These are phyloP conservation scores for Sporothrix brasiliensis DNA, from an alignment of 2,329 filamentous ascomycete genomes.

Conservation along the genomic window DNA sequence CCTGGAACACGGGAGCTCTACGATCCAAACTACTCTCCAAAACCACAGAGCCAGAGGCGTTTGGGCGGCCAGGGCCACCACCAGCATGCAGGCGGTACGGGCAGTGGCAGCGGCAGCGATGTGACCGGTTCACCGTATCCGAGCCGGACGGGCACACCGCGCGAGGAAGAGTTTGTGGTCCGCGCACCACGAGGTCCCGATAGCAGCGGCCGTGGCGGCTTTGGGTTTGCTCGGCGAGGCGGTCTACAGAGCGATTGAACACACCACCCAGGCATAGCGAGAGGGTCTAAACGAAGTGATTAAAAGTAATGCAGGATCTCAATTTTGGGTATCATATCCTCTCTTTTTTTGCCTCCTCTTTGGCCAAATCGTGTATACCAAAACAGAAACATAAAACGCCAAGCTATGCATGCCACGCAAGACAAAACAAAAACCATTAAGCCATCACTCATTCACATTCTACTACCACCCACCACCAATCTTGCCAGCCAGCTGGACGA, in stretches of 20 bases:
- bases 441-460: background rate
- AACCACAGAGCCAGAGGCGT: constrained; percentile 54
- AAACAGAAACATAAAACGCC: constrained; percentile 9
- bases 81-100: constrained; percentile 37
- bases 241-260: constrained; percentile 39
- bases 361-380: background rate
- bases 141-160: constrained; percentile 52
- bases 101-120: constrained; percentile 28
- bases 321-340: constrained; percentile 27
- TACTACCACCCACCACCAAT: constrained; percentile 89
- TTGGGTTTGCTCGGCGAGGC: constrained; percentile 72
- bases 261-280: background rate
- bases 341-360: background rate
- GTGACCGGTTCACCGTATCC: constrained; percentile 40
- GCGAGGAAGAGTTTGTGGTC: constrained; percentile 68
- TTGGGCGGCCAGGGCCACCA: constrained; percentile 34
- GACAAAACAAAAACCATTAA: no score
- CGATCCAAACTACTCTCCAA: constrained; percentile 72
- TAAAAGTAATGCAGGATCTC: constrained; percentile 23
- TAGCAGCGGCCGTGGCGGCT: constrained; percentile 72
- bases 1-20: constrained; percentile 64
- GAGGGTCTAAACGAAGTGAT: background rate
- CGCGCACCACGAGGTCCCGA: constrained; percentile 79
- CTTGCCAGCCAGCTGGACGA: constrained; percentile 85
- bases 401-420: background rate